Percentiles rank a stretch among this genome's conserved stretches.
Evolutionary conservation across 495 filamentous ascomycete species (phyloP).

Genomic region (Ramalina intermedia): DNA sequence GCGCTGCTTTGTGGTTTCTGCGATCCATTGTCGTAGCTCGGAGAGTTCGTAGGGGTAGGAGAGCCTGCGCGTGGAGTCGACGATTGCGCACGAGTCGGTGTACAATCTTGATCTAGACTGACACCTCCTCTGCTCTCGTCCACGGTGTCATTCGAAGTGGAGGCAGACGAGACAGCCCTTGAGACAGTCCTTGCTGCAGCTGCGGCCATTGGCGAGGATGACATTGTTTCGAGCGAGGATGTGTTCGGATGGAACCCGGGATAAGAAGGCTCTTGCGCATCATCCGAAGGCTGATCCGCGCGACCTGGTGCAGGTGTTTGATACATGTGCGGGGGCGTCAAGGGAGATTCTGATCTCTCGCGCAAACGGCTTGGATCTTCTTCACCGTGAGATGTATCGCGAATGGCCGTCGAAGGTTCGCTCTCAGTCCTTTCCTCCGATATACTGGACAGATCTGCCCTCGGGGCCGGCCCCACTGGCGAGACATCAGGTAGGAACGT

Average conservation of each 20-base stretch:
- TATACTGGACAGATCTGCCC: conserved; percentile 22
- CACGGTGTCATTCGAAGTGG: conserved; percentile 16
- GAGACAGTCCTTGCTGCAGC: conserved; percentile 44
- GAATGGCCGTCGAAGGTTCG: not conserved
- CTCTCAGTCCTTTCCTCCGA: not conserved
- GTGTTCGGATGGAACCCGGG: conserved; percentile 26
- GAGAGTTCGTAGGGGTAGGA: conserved; percentile 12
- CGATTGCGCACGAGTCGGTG: conserved; percentile 17
- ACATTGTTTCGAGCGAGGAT: conserved; percentile 43
- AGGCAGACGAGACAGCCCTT: conserved; percentile 33
- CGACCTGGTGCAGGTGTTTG: conserved; percentile 31
- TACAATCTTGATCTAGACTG: conserved; percentile 17
- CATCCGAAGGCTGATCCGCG: conserved; percentile 16
- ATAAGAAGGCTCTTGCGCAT: conserved; percentile 15
- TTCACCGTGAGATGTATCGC: not conserved
- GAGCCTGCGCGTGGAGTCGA: conserved; percentile 7
- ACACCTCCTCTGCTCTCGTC: conserved; percentile 23
- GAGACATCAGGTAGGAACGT: conserved; percentile 54
- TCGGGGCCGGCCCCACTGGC: conserved; percentile 17
- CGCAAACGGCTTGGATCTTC: not conserved
- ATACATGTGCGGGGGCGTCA: conserved; percentile 31
- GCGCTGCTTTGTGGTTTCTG: not conserved
- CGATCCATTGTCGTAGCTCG: not conserved
- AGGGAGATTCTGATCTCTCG: conserved; percentile 17
- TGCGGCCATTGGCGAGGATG: conserved; percentile 53